Percentiles rank a stretch among this genome's conserved stretches.
These are phyloP conservation scores for Apophysomyces trapeziformis DNA, from an alignment of 371 early-diverging fungal genomes.

Conservation along the genomic window DNA sequence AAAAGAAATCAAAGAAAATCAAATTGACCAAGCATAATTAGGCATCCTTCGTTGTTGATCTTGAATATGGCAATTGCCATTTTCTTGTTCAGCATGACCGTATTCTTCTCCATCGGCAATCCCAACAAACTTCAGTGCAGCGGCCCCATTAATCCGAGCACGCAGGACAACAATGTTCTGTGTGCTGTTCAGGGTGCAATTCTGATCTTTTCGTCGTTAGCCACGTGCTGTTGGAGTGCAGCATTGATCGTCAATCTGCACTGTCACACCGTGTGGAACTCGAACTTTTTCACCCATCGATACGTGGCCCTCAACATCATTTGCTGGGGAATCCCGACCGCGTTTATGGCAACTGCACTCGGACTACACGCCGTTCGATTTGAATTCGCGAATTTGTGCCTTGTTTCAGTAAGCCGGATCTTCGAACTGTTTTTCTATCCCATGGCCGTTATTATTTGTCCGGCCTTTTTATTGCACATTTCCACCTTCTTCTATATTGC, in stretches of 20 bases:
- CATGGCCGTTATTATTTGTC: conserved; percentile 62
- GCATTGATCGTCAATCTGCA: conserved; percentile 70
- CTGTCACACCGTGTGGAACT: conserved; percentile 71
- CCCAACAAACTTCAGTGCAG: conserved; percentile 61
- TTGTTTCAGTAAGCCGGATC: conserved; percentile 54
- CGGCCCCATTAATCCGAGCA: conserved; percentile 45
- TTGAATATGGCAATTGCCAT: conserved; percentile 60
- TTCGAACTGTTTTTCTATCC: conserved; percentile 65
- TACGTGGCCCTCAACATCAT: conserved; percentile 55
- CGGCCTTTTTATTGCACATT: conserved; percentile 60
- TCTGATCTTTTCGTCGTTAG: conserved; percentile 60
- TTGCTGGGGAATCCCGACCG: conserved; percentile 65
- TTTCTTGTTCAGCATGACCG: conserved; percentile 58
- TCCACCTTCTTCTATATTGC: conserved; percentile 69
- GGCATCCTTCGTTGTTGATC: conserved; percentile 71
- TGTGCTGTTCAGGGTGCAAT: conserved; percentile 70
- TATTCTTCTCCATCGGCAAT: conserved; percentile 60
- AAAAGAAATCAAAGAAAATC: background rate
- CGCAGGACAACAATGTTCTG: conserved; percentile 60
- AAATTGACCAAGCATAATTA: background rate
- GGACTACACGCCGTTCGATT: conserved; percentile 57
- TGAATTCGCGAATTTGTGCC: conserved; percentile 65
- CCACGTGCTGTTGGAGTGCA: conserved; percentile 63
- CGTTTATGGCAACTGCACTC: conserved; percentile 54
- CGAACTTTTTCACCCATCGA: conserved; percentile 58